phyloP scores from a whole-genome alignment of 2,329 filamentous ascomycete genomes.

The Sarocladiaceae sp. region DNA sequence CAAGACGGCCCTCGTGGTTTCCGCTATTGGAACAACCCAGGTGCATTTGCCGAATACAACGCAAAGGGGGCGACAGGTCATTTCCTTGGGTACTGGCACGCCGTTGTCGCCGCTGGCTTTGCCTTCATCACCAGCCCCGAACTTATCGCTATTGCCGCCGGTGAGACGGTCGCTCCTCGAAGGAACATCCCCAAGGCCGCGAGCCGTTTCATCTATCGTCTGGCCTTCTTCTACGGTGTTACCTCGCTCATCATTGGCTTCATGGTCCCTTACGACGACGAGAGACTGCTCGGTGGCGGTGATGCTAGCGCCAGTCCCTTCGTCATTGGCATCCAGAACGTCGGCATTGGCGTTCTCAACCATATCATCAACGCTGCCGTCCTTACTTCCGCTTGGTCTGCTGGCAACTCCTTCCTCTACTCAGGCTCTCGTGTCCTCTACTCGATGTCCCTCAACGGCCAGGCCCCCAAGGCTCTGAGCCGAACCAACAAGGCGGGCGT shows the following conservation, averaged over 20 bases:
- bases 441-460: constrained; percentile 59
- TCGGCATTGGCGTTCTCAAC: constrained; percentile 57
- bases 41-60: constrained; percentile 43
- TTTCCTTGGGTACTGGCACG: constrained; percentile 54
- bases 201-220: constrained; percentile 53
- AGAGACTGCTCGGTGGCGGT: constrained; percentile 46
- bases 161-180: constrained; percentile 57
- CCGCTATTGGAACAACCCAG: constrained; percentile 28
- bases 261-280: constrained; percentile 59
- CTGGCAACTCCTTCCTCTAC: constrained; percentile 57
- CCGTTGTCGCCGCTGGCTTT: constrained; percentile 52
- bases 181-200: constrained; percentile 62
- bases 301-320: constrained; percentile 55
- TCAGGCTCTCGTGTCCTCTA: constrained; percentile 65
- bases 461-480: constrained; percentile 57
- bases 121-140: constrained; percentile 59
- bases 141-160: constrained; percentile 56
- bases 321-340: constrained; percentile 60
- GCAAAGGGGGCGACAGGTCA: constrained; percentile 38
- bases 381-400: constrained; percentile 59
- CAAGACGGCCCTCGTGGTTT: constrained; percentile 41
- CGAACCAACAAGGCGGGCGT: constrained; percentile 56
- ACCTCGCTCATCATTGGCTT: constrained; percentile 55
- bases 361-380: constrained; percentile 64
- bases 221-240: constrained; percentile 59